Evolutionary conservation across 768 basidiomycete genomes (phyloP), one percentile per base, ranked within the genome.

Genomic region (Symmetrospora coprosmae): DNA sequence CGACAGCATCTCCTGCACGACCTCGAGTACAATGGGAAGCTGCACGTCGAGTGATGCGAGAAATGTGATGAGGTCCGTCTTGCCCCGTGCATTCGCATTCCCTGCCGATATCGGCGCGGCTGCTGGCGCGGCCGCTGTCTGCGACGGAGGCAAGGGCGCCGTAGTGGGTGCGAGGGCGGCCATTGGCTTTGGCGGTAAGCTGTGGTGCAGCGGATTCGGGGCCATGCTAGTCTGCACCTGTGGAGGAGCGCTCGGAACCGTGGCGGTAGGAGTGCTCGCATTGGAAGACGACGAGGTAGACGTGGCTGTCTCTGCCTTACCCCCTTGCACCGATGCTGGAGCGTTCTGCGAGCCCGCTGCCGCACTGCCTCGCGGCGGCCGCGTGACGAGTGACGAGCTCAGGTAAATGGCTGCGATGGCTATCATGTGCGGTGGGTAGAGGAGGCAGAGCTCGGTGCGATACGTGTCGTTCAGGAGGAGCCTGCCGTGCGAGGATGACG

Each of bases 401-500:
- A 96, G 80, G 74, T 89, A 94, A 56, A 99, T 80, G 0, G 87
- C 85, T 0, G 91, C 83, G 68, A 96, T 80, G 21, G 92, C 89
- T 65, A 97, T 86, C 58, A 96, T 76, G 71, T 97, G 89, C 0
- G 94, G 94, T 0, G 94, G 91, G 70, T 97, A 84, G 28, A 94
- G 73, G n/a, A 99, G 81, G 69, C 87, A 89, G 19, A 99, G 76
- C 56, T 91, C 86, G 4, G 87, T 90, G 52, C 91, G 82, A 69
- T 89, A 96, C 0, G 86, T 89, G 72, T 97, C 92, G 74, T 97
- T 99, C 69, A 99, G 81, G 70, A 96, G 82, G 71, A 89, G 90
- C 87, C 90, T 94, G 64, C 34, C 34, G n/a, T 19, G n/a, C 59
- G 46, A 21, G 25, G 11, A 37, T 33, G 16, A n/a, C n/a, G n/a